Evolutionary conservation across 805 yeast species (phyloP), one percentile per base, ranked within the genome.

Genomic region (Candida anglica): DNA sequence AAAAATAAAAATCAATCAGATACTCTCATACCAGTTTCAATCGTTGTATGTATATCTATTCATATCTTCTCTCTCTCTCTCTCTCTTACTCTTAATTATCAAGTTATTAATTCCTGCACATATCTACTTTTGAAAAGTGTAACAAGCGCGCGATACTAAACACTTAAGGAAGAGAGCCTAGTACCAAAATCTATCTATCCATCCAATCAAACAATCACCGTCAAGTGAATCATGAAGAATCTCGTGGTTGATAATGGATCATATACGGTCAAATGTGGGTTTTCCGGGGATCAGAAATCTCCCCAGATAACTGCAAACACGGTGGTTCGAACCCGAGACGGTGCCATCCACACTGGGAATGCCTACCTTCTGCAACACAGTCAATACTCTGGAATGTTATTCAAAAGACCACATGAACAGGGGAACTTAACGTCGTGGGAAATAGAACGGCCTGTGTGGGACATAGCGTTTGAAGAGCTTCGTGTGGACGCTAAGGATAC

Each of bases 161-260:
- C n/a, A n/a, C n/a, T n/a, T n/a, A n/a, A n/a, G n/a, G n/a, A n/a
- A n/a, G n/a, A n/a, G n/a, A n/a, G n/a, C n/a, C n/a, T n/a, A n/a
- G n/a, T n/a, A n/a, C n/a, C n/a, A n/a, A n/a, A n/a, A n/a, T n/a
- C n/a, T n/a, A n/a, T n/a, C n/a, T n/a, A n/a, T n/a, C n/a, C n/a
- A n/a, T n/a, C n/a, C n/a, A n/a, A n/a, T n/a, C n/a, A n/a, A n/a
- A n/a, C n/a, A n/a, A n/a, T n/a, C n/a, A n/a, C n/a, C n/a, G n/a
- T n/a, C n/a, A n/a, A n/a, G n/a, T n/a, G n/a, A n/a, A 24, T 31
- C 19, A 41, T 40, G 28, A 46, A 46, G 36, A 39, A 52, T 44
- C 42, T 91, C 18, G 77, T 93, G 4, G 60, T 93, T 11, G 98
- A 93, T 50, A 93, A 93, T 66, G 98, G 98, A 1, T 80, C 95